Conservation (phyloP, 2,329 filamentous ascomycete genomes). For the Trichoderma gracile region DNA sequence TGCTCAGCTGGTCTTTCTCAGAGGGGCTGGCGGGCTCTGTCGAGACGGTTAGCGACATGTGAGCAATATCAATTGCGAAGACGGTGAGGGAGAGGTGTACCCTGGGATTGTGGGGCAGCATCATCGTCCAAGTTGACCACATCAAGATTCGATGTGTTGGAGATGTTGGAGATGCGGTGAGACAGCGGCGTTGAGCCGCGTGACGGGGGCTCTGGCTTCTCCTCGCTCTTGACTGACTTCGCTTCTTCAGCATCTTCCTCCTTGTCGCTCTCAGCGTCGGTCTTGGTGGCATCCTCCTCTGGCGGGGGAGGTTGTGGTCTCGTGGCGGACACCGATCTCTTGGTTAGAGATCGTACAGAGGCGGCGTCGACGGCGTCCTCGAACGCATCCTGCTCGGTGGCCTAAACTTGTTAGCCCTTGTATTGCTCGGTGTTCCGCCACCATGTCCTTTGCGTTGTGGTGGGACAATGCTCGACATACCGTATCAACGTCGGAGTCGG, state of each 20-base stretch:
- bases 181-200: slow-evolving; percentile 44
- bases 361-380: slow-evolving; percentile 75
- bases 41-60: slow-evolving; percentile 27
- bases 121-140: slow-evolving; percentile 70
- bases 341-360: slow-evolving; percentile 65
- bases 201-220: slow-evolving; percentile 29
- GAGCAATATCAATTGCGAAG: slow-evolving; percentile 3
- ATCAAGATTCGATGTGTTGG: slow-evolving; percentile 52
- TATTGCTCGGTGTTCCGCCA: background rate
- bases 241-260: slow-evolving; percentile 20
- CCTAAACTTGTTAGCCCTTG: slow-evolving; percentile 33
- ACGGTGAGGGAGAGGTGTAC: slow-evolving; percentile 33
- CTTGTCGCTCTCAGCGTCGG: slow-evolving; percentile 27
- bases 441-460: slow-evolving; percentile 13
- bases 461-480: slow-evolving; percentile 33
- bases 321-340: slow-evolving; percentile 43
- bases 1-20: slow-evolving; percentile 48
- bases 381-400: slow-evolving; percentile 53
- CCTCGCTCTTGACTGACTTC: slow-evolving; percentile 29
- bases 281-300: slow-evolving; percentile 24
- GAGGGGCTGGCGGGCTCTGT: slow-evolving; percentile 38
- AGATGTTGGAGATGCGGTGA: slow-evolving; percentile 50
- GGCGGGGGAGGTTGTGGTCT: slow-evolving; percentile 34
- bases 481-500: slow-evolving; percentile 35
- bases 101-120: slow-evolving; percentile 38